Evolutionary conservation across 306 rosid genomes (phyloP), one percentile per base, ranked within the genome.

Genomic region (Rosa rugosa): DNA sequence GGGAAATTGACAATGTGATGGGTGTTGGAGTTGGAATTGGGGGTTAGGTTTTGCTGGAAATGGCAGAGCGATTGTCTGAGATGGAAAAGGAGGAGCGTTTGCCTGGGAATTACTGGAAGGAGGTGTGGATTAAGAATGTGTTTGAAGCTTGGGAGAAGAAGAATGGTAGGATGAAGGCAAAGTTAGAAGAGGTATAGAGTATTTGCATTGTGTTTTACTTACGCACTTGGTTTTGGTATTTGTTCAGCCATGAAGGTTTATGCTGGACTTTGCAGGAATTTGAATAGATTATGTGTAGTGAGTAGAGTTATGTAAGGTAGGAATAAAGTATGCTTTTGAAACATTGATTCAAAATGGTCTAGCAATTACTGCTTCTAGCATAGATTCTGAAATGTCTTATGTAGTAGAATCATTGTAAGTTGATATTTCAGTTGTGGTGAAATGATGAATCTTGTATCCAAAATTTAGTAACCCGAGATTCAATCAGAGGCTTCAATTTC

Each of bases 111-210:
- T 25, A 25, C 27, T 25, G 0, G 40, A 85, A 71, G 31, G 62
- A 83, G 16, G 57, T 76, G 27, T 86, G 81, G 85, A 80, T 90
- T 70, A 79, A 56, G 77, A 83, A 89, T 70, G 80, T 89, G 67
- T 90, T 80, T 81, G 91, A 88, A 69, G 60, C 80, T 77, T 94
- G 98, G 98, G 83, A 79, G 44, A 86, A 84, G 79, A 90, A 91
- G 83, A 87, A 76, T 82, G 91, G 89, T 42, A 54, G 86, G 22
- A 78, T 80, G 86, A 87, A 81, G 79, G 51, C 9, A 59, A 82
- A 89, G 83, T 87, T 87, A 6, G 9, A 69, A 50, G 88, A 92
- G 96, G 98, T 91, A 84, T 77, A 23, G 49, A 77, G 71, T 76
- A 23, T 27, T 49, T 69, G 40, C 42, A 41, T 44, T 22, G 27